These are phyloP conservation scores for Boletus vermiculosoides DNA, from an alignment of 768 basidiomycete species.

Conservation along the genomic window DNA sequence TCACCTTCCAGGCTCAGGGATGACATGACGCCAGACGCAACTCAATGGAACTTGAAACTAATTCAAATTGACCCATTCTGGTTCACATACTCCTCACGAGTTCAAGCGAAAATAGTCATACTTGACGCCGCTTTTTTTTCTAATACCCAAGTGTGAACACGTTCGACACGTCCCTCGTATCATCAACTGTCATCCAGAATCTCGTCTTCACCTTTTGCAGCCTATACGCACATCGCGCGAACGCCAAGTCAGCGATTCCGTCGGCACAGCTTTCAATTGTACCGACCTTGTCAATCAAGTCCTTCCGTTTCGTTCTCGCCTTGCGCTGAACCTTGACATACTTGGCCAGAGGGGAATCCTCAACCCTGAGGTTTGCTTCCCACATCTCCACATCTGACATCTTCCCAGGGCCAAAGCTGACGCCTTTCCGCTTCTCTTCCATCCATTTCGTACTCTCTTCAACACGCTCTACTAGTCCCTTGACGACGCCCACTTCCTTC, in stretches of 20 bases:
- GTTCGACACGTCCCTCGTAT: background rate
- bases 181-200: constrained; percentile 50
- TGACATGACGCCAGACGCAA: too few species aligned
- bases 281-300: constrained; percentile 71
- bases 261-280: background rate
- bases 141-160: background rate
- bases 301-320: constrained; percentile 68
- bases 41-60: background rate
- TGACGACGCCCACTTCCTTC: constrained; percentile 65
- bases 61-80: background rate
- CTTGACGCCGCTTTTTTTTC: background rate
- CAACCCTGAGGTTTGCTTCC: constrained; percentile 61
- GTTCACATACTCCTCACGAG: background rate
- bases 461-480: constrained; percentile 79
- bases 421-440: constrained; percentile 62
- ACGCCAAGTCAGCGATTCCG: constrained; percentile 17
- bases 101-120: background rate
- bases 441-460: constrained; percentile 84
- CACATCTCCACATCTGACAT: constrained; percentile 68
- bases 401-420: constrained; percentile 74
- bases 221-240: constrained; percentile 40
- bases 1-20: background rate
- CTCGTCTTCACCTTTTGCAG: constrained; percentile 67
- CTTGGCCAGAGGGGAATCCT: constrained; percentile 75
- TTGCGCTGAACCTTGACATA: constrained; percentile 82